phyloP scores from a whole-genome alignment of 225 moss, liverwort and hornwort species.

The Physcomitrellopsis africana region DNA sequence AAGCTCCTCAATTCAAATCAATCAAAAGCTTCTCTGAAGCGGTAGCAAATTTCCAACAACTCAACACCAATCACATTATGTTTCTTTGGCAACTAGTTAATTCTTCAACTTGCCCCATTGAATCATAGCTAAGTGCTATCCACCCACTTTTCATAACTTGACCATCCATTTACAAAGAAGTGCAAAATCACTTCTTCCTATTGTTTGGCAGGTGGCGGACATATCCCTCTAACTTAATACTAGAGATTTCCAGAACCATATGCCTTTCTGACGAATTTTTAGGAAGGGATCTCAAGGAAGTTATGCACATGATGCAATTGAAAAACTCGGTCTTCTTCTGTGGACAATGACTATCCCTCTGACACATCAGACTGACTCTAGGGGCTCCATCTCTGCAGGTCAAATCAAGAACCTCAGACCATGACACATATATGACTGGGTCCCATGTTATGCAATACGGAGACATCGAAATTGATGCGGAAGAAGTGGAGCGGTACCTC shows the following conservation, averaged over 20 bases:
- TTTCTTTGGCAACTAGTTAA: no score
- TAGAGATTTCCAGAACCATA: no score
- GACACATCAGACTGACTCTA: constrained; percentile 10
- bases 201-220: no score
- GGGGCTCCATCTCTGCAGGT: constrained; percentile 49
- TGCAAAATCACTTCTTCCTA: no score
- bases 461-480: constrained; percentile 58
- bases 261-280: no score
- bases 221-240: no score
- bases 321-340: background rate
- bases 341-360: background rate
- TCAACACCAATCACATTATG: no score
- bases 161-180: no score
- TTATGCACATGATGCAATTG: background rate
- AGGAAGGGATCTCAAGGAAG: no score
- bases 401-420: constrained; percentile 78
- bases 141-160: no score
- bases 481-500: constrained; percentile 52
- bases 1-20: constrained; percentile 42
- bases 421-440: constrained; percentile 69
- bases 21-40: constrained; percentile 7
- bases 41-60: background rate
- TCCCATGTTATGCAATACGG: constrained; percentile 97
- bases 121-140: no score
- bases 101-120: no score